Percentiles rank a stretch among this genome's conserved stretches.
Evolutionary conservation across 1,284 basidiomycete species (phyloP).

Genomic region (Ceratobasidium sp.): DNA sequence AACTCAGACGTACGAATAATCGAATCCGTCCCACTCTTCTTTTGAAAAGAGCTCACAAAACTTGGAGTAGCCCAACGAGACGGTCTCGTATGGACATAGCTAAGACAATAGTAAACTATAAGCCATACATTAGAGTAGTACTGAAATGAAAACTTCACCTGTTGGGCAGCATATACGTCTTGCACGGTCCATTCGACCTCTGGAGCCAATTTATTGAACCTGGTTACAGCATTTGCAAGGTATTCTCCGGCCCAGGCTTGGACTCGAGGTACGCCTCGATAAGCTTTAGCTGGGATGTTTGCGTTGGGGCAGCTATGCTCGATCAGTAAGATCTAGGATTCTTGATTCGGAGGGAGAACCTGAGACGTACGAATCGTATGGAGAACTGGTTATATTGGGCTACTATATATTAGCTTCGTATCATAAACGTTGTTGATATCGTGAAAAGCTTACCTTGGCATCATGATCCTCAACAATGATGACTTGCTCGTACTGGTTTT

Average conservation of each 20-base stretch:
- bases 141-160: background rate
- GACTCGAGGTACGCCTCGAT: slow-evolving; percentile 71
- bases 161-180: slow-evolving; percentile 45
- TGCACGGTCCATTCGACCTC: slow-evolving; percentile 38
- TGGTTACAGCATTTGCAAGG: slow-evolving; percentile 51
- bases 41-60: slow-evolving; percentile 92
- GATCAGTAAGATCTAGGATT: too few relatives aligned
- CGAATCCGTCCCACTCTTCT: slow-evolving; percentile 91
- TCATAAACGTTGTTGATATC: background rate
- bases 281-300: slow-evolving; percentile 63
- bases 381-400: slow-evolving; percentile 86
- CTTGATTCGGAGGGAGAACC: background rate
- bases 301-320: slow-evolving; percentile 76
- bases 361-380: slow-evolving; percentile 72
- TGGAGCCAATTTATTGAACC: slow-evolving; percentile 51
- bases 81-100: slow-evolving; percentile 91
- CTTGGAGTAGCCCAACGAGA: slow-evolving; percentile 88
- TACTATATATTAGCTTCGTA: slow-evolving; percentile 52
- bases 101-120: slow-evolving; percentile 48
- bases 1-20: slow-evolving; percentile 75
- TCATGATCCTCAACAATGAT: slow-evolving; percentile 84
- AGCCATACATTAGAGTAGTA: background rate
- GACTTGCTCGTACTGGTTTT: slow-evolving; percentile 83
- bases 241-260: slow-evolving; percentile 58
- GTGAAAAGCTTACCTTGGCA: slow-evolving; percentile 63